Evolutionary conservation across 306 rosid genomes (phyloP), one percentile per base, ranked within the genome.

Genomic region (Pterocarpus macrocarpus): DNA sequence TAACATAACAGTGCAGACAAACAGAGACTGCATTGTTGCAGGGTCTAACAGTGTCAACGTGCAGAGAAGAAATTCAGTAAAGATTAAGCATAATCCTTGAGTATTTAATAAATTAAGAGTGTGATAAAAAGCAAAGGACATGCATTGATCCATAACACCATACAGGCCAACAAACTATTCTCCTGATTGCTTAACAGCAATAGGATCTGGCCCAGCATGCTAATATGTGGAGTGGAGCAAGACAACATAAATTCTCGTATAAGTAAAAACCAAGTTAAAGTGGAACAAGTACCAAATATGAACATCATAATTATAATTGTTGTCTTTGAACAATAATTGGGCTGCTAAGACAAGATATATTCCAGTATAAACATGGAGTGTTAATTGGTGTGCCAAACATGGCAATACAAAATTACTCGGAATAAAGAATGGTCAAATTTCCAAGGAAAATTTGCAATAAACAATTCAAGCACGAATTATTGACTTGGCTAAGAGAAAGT

Each of bases 151-250:
- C 52, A 53, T 41, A 32, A 68, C 22, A 59, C 41, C 64, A 14
- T 52, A 76, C 58, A 11, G 47, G 14, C 49, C 74, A 64, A 64
- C 8, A 81, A 80, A 34, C 16, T 73, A 28, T 81, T 14, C 52
- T 57, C 50, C 56, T 52, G 53, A 47, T 14, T 22, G 57, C 66
- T 55, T 39, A 65, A 73, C 32, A 64, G 22, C 11, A 41, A 44
- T 3, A 64, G 36, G 38, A 43, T 74, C 45, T 59, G 59, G 30
- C 33, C 71, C 49, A 69, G 15, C 43, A 50, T 14, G 47, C 52
- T 73, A 39, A 36, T 32, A 47, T 47, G 53, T 47, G 53, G 15
- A 47, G 53, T 12, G 53, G 53, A 9, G 53, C 53, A 47, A 47
- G 53, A 11, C 3, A 47, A 47, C 15, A 9, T 47, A 47, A 47